phyloP scores from a whole-genome alignment of 176 grass and related monocot genomes.

The Eleusine indica region DNA sequence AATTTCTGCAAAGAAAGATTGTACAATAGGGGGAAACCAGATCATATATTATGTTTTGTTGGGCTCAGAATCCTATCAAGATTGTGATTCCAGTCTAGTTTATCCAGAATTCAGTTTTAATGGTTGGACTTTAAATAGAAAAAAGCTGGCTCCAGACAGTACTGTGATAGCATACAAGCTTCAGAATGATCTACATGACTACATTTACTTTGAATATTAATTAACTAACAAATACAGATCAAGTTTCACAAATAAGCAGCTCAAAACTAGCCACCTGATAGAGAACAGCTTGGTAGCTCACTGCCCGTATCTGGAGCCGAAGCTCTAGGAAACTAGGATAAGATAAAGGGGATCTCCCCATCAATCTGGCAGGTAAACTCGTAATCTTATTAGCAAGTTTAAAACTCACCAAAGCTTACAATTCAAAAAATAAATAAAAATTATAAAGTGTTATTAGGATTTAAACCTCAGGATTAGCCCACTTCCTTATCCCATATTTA shows the following conservation, averaged over 20 bases:
- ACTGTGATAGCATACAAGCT: neutral
- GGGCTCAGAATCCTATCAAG: conserved; percentile 7
- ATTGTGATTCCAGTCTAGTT: conserved; percentile 6
- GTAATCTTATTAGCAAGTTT: conserved; percentile 18
- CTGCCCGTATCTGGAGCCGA: conserved; percentile 13
- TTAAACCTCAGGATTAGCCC: conserved; percentile 2
- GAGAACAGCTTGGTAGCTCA: neutral
- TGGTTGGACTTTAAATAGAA: neutral
- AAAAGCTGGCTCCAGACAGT: neutral
- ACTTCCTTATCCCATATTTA: neutral
- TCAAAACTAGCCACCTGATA: conserved; percentile 27
- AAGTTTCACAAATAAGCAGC: conserved; percentile 20
- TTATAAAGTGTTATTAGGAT: neutral
- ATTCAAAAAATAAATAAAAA: conserved; percentile 12
- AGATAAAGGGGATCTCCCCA: conserved; percentile 9
- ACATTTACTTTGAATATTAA: neutral
- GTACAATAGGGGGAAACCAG: neutral
- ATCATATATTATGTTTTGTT: conserved; percentile 12
- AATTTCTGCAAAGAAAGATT: neutral
- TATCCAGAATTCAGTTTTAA: neutral
- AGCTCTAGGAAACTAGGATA: neutral
- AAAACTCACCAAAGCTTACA: neutral
- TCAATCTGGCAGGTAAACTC: conserved; percentile 25
- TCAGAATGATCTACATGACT: neutral
- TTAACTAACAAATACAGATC: conserved; percentile 14